Evolutionary conservation across 2,329 filamentous ascomycete genomes (phyloP).

Genomic region (Diaporthe humulicola): DNA sequence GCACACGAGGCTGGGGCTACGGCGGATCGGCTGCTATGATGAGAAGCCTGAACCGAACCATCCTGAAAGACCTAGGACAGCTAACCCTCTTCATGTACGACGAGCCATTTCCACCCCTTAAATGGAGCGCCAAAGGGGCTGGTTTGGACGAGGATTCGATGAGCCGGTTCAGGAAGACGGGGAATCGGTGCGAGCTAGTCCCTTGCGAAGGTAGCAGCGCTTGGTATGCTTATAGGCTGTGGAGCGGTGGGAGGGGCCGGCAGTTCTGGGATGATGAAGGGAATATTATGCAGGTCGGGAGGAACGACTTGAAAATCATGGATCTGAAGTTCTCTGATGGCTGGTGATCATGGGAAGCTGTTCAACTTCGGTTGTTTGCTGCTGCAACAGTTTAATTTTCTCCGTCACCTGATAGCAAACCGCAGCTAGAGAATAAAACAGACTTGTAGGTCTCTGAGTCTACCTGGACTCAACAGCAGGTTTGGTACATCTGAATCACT

Average conservation of each 20-base stretch:
- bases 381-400: no score
- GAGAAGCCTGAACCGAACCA: constrained; percentile 42
- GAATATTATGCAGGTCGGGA: constrained; percentile 44
- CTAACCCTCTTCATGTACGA: constrained; percentile 49
- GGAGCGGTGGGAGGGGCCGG: constrained; percentile 42
- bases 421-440: no score
- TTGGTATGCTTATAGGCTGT: constrained; percentile 44
- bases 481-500: no score
- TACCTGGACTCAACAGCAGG: no score
- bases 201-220: constrained; percentile 43
- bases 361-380: background rate
- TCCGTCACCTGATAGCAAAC: background rate
- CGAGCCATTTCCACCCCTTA: constrained; percentile 45
- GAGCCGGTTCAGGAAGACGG: constrained; percentile 9
- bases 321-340: constrained; percentile 47
- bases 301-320: constrained; percentile 45
- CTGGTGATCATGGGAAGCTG: constrained; percentile 39
- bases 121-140: constrained; percentile 45
- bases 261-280: constrained; percentile 43
- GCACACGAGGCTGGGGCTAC: constrained; percentile 45
- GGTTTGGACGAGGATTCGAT: background rate
- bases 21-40: constrained; percentile 44
- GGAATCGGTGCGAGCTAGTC: constrained; percentile 39
- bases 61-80: constrained; percentile 47
- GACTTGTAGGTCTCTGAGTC: no score